These are phyloP conservation scores for Dictyostelium purpureum DNA, from an alignment of 78 protist genomes.

Conservation along the genomic window DNA sequence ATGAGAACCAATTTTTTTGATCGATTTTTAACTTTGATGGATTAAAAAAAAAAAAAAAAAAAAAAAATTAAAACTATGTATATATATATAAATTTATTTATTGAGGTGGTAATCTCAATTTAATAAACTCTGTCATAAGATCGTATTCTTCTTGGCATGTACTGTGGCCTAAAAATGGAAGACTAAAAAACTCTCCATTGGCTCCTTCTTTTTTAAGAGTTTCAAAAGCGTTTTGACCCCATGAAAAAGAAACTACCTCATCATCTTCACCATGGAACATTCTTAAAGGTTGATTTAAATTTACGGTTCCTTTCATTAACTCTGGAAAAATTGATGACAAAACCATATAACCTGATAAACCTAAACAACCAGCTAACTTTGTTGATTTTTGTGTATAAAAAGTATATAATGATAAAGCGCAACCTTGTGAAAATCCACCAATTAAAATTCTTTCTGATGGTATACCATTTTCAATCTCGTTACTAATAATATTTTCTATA, in stretches of 20 bases:
- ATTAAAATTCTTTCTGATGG: constrained; percentile 38
- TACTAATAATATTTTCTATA: constrained; percentile 26
- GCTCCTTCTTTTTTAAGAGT: background rate
- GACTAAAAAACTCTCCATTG: constrained; percentile 14
- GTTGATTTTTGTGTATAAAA: constrained; percentile 3
- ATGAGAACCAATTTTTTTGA: too few relatives aligned
- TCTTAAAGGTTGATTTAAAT: constrained; percentile 11
- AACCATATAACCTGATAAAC: constrained; percentile 48
- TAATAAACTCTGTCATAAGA: constrained; percentile 9
- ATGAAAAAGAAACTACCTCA: constrained; percentile 17
- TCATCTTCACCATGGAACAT: constrained; percentile 54
- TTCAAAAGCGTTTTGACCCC: constrained; percentile 51
- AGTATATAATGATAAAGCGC: constrained; percentile 70
- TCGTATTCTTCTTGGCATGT: constrained; percentile 16
- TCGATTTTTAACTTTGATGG: too few relatives aligned
- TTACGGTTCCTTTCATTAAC: background rate
- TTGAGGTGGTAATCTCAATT: constrained; percentile 27
- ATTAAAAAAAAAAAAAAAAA: too few relatives aligned
- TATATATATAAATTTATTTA: too few relatives aligned
- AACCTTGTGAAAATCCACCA: constrained; percentile 65
- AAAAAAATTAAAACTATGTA: too few relatives aligned
- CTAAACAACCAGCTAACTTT: constrained; percentile 53
- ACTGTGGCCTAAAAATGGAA: constrained; percentile 14
- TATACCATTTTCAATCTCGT: constrained; percentile 33
- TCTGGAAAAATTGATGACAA: background rate